Evolutionary conservation across 2,329 filamentous ascomycete species (phyloP), one percentile per base, ranked within the genome.

Genomic region (Coniella vitis): DNA sequence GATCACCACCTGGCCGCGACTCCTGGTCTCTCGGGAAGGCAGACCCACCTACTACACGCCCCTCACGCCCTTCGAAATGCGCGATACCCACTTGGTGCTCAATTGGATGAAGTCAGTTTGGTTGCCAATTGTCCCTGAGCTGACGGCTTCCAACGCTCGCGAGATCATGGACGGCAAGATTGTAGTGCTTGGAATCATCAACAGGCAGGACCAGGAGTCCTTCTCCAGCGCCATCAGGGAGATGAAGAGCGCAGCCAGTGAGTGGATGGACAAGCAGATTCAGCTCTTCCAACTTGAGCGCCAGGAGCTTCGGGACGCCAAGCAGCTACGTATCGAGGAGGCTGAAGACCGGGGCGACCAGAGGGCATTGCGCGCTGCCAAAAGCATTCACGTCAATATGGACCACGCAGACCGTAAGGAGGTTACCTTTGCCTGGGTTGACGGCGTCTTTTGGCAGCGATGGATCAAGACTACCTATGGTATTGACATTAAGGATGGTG

Each of bases 221-320:
- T 95, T 95, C 64, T 71, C 81, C 44, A 75, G 77, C 49, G 86
- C 87, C 21, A 86, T 87, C 65, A 83, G 86, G 31, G 94, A 98
- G 69, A 83, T 98, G 69, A 97, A 97, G 78, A 91, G 86, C 57
- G 93, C 93, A 1, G 93, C 93, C 8, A 78, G 90, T 53, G 93
- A 97, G 66, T 98, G 93, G 90, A 95, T 97, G 79, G 91, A 97
- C 65, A 93, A 94, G 70, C 88, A 96, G 67, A 86, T 88, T 16
- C 84, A 91, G 58, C 77, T 89, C 35, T 96, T 95, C 74, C 88
- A 95, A 65, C 80, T 94, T 14, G 91, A 97, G 68, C 78, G 91
- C 49, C 89, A 96, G 70, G 93, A 95, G 66, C 76, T 96, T 42
- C 84, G 93, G 45, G 90, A 97, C 65, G 84, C 90, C 4, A 98